Percentiles rank a stretch among this genome's conserved stretches.
phyloP scores from a whole-genome alignment of 2,329 filamentous ascomycete species.

The Aspergillus brunneoviolaceus region DNA sequence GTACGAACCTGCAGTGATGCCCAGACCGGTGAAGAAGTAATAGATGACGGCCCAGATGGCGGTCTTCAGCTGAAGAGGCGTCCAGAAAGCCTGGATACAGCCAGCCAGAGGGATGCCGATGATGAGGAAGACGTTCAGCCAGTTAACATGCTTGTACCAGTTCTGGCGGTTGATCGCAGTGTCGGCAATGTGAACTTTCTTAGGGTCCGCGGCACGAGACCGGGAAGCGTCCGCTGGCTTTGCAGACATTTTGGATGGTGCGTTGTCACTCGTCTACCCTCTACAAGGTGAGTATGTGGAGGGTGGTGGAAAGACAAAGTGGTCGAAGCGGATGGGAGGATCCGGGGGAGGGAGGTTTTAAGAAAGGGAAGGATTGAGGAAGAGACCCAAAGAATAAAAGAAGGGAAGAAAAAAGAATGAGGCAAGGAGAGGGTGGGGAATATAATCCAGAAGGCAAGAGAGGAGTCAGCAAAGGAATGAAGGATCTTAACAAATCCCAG shows the following conservation, averaged over 20 bases:
- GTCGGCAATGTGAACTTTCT: constrained; percentile 85
- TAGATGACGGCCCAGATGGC: constrained; percentile 71
- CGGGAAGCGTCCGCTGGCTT: constrained; percentile 33
- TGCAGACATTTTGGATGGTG: constrained; percentile 34
- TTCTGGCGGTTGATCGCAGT: constrained; percentile 76
- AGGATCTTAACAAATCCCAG: constrained; percentile 2
- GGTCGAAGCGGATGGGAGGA: not conserved
- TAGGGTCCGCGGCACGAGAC: constrained; percentile 42
- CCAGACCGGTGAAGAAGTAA: constrained; percentile 80
- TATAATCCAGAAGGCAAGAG: constrained; percentile 3
- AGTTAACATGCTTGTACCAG: constrained; percentile 92
- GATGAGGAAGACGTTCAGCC: constrained; percentile 84
- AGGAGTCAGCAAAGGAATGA: constrained; percentile 1
- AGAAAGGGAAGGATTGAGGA: constrained; percentile 7
- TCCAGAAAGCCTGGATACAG: constrained; percentile 73
- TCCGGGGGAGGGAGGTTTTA: constrained; percentile 4
- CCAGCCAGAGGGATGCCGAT: constrained; percentile 73
- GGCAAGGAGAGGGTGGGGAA: constrained; percentile 2
- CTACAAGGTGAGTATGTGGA: not conserved
- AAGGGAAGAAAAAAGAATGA: constrained; percentile 8
- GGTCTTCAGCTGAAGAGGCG: constrained; percentile 70
- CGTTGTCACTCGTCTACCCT: not conserved
- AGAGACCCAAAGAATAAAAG: constrained; percentile 15
- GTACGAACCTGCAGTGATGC: constrained; percentile 70
- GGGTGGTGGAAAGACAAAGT: not conserved